Percentiles rank a stretch among this genome's conserved stretches.
phyloP scores from a whole-genome alignment of 306 rosid species.

The Dalbergia cultrata region DNA sequence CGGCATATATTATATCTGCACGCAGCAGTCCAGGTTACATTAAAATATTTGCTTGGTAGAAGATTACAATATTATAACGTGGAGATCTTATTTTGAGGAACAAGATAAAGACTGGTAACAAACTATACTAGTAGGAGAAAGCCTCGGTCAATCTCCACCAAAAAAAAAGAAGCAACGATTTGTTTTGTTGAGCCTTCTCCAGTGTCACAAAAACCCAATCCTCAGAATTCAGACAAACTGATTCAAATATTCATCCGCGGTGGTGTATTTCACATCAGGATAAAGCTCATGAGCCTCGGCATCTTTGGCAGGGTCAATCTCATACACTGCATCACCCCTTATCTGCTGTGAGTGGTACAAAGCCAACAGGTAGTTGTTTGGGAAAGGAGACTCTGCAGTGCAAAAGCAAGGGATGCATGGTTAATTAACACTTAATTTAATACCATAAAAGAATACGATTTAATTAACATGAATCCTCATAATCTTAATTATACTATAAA shows the following conservation, averaged over 20 bases:
- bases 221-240: slow-evolving; percentile 50
- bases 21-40: neutral
- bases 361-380: slow-evolving; percentile 46
- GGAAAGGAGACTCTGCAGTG: slow-evolving; percentile 50
- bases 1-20: neutral
- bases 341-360: slow-evolving; percentile 50
- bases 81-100: neutral
- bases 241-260: slow-evolving; percentile 42
- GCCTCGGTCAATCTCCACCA: neutral
- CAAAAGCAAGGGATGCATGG: neutral
- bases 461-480: neutral
- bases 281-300: slow-evolving; percentile 55
- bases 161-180: neutral
- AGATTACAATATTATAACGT: slow-evolving; percentile 3
- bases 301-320: slow-evolving; percentile 53
- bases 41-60: neutral
- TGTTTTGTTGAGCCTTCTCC: slow-evolving; percentile 7
- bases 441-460: no score
- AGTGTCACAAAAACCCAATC: neutral
- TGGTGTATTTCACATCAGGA: slow-evolving; percentile 58
- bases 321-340: slow-evolving; percentile 57
- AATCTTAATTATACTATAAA: neutral
- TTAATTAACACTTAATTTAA: neutral
- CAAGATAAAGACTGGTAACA: neutral
- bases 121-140: neutral